Conservation (phyloP, 352 stramenopile genomes). For the Pythium rishiriense region DNA sequence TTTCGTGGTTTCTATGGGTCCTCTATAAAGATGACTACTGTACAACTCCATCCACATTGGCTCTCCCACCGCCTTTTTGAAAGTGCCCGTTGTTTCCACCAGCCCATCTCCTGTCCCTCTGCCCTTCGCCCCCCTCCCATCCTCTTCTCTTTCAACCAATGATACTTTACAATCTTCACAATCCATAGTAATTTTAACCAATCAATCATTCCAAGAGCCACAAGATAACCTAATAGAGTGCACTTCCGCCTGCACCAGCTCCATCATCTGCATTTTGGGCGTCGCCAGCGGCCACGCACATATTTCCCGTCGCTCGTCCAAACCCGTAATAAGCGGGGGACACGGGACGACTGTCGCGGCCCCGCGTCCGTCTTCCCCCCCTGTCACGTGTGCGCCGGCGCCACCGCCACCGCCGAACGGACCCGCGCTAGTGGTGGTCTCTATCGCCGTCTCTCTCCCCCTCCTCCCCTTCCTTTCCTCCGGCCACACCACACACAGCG, state of each 20-base stretch:
- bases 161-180: not conserved
- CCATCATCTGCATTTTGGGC: not conserved
- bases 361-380: not conserved
- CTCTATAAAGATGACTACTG: not conserved
- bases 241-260: not conserved
- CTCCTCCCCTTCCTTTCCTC: not conserved
- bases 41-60: not conserved
- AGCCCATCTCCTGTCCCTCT: constrained; percentile 10
- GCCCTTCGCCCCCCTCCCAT: not conserved
- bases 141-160: constrained; percentile 1
- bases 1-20: not conserved
- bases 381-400: no score
- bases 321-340: not conserved
- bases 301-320: not conserved
- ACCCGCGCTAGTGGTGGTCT: no score
- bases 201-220: not conserved
- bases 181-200: constrained; percentile 2
- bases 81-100: constrained; percentile 4
- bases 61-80: constrained; percentile 6
- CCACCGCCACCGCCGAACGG: not conserved
- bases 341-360: not conserved
- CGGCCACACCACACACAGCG: not conserved
- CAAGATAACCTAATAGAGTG: constrained; percentile 3
- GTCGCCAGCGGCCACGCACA: constrained; percentile 1
- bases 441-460: no score